Evolutionary conservation across 1,284 basidiomycete species (phyloP), one percentile per base, ranked within the genome.

Genomic region (Boletus semigastroideus): DNA sequence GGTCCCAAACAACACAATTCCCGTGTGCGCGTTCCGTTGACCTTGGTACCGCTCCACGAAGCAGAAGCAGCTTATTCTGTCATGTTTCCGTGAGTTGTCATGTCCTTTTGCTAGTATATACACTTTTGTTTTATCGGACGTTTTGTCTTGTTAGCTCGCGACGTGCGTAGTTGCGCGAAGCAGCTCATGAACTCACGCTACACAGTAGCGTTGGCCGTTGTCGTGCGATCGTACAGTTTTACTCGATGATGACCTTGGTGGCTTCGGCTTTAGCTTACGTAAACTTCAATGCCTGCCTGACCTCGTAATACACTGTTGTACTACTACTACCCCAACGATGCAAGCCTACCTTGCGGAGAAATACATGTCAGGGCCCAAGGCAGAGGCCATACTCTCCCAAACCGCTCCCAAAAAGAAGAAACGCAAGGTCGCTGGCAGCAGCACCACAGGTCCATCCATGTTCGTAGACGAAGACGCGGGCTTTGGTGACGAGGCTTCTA

Each of bases 311-410:
- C 48, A 14, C 14, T 39, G 36, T 27, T 25, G 39, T 30, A 45
- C 38, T 25, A 43, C 45, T 3, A 30, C 46, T 48, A 5, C 20
- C 10, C 46, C 46, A 52, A 63, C 59, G 40, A 80, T 90, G 72
- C 82, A 91, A 66, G 75, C 87, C 9, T 92, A 92, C 65, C 78
- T 92, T 5, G 89, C 89, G 1, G 80, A 86, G 58, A 90, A 89
- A 59, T 99, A 99, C 73, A 97, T 98, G 92, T 90, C 94, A 7
- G 96, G 96, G 0, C 87, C 92, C 0, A 99, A 98, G 68, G 94
- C 95, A 4, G 96, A 98, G 60, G 94, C 94, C 14, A 98, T 99
- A 58, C 80, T 98, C 5, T 77, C 92, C 4, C 80, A 82, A 43
- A 72, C 78, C 0, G 79, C 76, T 2, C 77, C 79, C 0, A 74